Percentiles rank a stretch among this genome's conserved stretches.
Conservation (phyloP, 441 rosid genomes). For the Adansonia madagascariensis region DNA sequence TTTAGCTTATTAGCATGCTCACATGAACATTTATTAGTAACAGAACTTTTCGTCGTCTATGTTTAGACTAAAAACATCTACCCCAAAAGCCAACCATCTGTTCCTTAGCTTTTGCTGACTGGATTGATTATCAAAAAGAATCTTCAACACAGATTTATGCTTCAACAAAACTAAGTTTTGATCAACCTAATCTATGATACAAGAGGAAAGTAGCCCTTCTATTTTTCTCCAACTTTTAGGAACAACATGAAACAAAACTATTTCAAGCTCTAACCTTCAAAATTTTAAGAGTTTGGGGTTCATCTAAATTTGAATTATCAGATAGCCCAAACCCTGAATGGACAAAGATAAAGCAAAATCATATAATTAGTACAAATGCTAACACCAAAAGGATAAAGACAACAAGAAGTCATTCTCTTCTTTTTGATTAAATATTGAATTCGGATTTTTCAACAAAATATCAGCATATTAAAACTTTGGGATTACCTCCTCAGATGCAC, state of each 20-base stretch:
- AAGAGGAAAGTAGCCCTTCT: background rate
- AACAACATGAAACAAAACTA: background rate
- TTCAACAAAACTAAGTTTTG: too few species aligned
- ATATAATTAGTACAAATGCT: background rate
- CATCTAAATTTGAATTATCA: background rate
- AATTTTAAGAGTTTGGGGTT: background rate
- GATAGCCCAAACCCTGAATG: background rate
- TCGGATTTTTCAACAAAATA: constrained; percentile 45
- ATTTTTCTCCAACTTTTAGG: background rate
- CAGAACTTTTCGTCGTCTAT: too few species aligned
- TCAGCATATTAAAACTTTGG: constrained; percentile 29
- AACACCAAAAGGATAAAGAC: constrained; percentile 35
- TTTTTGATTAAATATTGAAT: constrained; percentile 31
- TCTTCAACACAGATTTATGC: too few species aligned
- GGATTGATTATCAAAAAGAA: too few species aligned
- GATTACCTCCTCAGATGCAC: constrained; percentile 9
- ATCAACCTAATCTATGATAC: background rate
- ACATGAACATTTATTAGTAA: too few species aligned
- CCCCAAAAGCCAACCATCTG: too few species aligned
- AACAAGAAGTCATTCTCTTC: constrained; percentile 31
- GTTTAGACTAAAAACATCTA: too few species aligned
- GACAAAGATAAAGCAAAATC: background rate
- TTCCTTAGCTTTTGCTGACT: too few species aligned
- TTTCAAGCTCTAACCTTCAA: background rate
- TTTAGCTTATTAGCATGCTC: too few species aligned